Conservation (phyloP, 1,284 basidiomycete genomes). For the Ganoderma multipileum region DNA sequence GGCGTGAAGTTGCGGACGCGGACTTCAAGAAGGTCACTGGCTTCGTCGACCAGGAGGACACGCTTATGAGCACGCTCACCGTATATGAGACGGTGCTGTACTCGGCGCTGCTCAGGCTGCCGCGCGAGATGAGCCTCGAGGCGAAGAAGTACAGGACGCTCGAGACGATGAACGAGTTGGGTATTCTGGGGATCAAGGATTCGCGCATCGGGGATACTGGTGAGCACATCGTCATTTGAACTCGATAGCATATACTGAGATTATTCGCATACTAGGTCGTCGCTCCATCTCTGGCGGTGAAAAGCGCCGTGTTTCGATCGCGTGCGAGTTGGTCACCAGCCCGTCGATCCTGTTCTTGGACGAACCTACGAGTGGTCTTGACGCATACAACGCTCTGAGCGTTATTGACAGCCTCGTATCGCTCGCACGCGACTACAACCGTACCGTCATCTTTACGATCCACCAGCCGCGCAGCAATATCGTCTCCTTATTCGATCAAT, state of each 20-base stretch:
- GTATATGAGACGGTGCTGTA: conserved; percentile 98
- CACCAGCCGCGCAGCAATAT: conserved; percentile 99
- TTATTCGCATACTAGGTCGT: conserved; percentile 50
- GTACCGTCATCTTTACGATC: conserved; percentile 97
- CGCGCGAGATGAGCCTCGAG: conserved; percentile 92
- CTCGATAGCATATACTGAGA: neutral
- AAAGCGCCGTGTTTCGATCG: conserved; percentile 95
- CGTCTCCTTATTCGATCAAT: conserved; percentile 92
- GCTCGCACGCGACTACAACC: conserved; percentile 88
- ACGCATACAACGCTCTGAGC: conserved; percentile 95
- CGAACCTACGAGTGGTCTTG: conserved; percentile 94
- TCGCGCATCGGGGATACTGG: conserved; percentile 89
- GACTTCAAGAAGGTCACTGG: conserved; percentile 90
- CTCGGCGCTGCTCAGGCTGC: conserved; percentile 88
- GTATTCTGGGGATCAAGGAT: conserved; percentile 91
- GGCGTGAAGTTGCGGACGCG: conserved; percentile 75
- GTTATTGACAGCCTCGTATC: conserved; percentile 90
- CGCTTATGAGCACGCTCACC: conserved; percentile 94
- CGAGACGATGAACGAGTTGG: conserved; percentile 96
- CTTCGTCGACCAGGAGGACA: conserved; percentile 98
- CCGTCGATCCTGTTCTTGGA: conserved; percentile 96
- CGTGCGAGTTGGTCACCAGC: conserved; percentile 97
- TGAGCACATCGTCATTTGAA: conserved; percentile 37
- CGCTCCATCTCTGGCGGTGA: conserved; percentile 95
- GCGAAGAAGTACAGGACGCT: conserved; percentile 94